phyloP scores from a whole-genome alignment of 1,139 yeast species.

The Kodamaea arcana region DNA sequence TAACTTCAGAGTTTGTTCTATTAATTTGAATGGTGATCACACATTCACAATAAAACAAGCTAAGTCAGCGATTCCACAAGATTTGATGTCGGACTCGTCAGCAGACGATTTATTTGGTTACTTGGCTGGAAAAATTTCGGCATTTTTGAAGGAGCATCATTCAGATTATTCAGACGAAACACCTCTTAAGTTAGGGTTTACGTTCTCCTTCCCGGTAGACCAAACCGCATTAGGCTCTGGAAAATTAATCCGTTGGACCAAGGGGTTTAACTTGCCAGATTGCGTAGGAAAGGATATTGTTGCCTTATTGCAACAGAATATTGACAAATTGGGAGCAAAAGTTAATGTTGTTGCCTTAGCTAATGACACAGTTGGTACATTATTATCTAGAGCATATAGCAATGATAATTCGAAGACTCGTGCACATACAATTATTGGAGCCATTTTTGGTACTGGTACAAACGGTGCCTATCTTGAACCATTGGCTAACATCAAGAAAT shows the following conservation, averaged over 20 bases:
- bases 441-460: constrained; percentile 94
- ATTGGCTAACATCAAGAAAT: constrained; percentile 64
- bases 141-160: constrained; percentile 65
- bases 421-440: constrained; percentile 75
- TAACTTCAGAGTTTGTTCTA: constrained; percentile 85
- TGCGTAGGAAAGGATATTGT: constrained; percentile 83
- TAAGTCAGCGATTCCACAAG: constrained; percentile 70
- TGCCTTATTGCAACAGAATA: constrained; percentile 59
- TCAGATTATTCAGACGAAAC: constrained; percentile 31
- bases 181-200: constrained; percentile 74
- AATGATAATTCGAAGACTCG: constrained; percentile 52
- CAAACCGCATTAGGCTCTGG: constrained; percentile 80
- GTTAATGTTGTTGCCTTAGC: constrained; percentile 85
- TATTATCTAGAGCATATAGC: constrained; percentile 83
- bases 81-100: constrained; percentile 55
- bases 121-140: constrained; percentile 64
- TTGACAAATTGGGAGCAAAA: constrained; percentile 55
- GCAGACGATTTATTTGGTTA: constrained; percentile 61
- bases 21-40: constrained; percentile 73
- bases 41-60: constrained; percentile 68
- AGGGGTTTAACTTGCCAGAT: constrained; percentile 84
- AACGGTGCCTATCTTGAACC: constrained; percentile 89
- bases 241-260: constrained; percentile 87
- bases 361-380: constrained; percentile 92
- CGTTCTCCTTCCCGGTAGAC: constrained; percentile 87